phyloP scores from a whole-genome alignment of 192 early-diverging fungal genomes.

The Lunasporangiospora selenospora region DNA sequence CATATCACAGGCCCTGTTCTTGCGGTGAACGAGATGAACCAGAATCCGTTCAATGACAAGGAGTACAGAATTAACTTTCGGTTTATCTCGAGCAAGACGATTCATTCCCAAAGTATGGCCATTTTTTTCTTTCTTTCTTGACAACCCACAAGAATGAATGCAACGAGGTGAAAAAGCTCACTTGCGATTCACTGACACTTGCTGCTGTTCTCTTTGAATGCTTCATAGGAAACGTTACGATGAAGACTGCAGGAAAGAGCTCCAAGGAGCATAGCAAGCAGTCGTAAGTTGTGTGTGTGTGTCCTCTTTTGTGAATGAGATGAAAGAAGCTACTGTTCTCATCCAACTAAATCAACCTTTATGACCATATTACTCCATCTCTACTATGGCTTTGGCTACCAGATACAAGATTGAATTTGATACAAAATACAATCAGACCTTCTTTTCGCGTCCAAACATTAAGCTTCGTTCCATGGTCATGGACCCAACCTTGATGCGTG shows the following conservation, averaged over 20 bases:
- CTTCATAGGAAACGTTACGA: conserved; percentile 22
- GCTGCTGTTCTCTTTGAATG: too few relatives aligned
- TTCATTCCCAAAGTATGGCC: conserved; percentile 12
- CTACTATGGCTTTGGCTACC: too few relatives aligned
- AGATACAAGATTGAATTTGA: conserved; percentile 47
- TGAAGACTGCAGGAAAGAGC: conserved; percentile 42
- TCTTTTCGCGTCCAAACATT: conserved; percentile 24
- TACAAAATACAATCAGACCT: conserved; percentile 16
- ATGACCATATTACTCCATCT: too few relatives aligned
- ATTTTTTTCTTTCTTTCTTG: too few relatives aligned
- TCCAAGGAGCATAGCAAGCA: conserved; percentile 47
- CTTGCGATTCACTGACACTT: too few relatives aligned
- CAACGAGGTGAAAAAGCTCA: too few relatives aligned
- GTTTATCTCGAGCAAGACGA: conserved; percentile 36
- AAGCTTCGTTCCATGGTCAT: conserved; percentile 42
- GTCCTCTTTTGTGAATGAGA: too few relatives aligned
- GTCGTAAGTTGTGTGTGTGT: too few relatives aligned
- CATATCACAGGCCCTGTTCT: conserved; percentile 33
- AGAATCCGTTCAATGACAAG: conserved; percentile 5
- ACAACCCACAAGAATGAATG: too few relatives aligned
- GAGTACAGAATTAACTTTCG: conserved; percentile 17
- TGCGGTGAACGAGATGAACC: conserved; percentile 16
- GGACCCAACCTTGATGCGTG: conserved; percentile 45
- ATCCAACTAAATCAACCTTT: too few relatives aligned
- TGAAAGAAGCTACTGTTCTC: too few relatives aligned